Base-by-base conservation (phyloP, 768 basidiomycete species). In the Russula sp. region DNA sequence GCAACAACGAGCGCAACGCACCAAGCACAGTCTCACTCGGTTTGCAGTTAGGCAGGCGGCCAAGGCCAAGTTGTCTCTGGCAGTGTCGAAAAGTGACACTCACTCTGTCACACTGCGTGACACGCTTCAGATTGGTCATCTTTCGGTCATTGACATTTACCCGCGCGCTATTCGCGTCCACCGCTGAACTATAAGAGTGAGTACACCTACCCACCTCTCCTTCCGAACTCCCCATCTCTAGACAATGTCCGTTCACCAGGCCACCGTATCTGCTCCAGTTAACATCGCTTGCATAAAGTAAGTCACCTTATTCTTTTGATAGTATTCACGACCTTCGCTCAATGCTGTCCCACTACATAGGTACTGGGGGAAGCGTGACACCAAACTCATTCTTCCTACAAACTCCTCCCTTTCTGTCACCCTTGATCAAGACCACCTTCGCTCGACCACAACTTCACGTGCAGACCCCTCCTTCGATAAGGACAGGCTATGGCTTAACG, bases 311-410 rank as follows among this genome's bases (percentile, higher is more conserved):
- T 24, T 57, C 24, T 50, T 22, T 52, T 69, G 22, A n/a, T n/a
- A 10, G 16, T 40, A 14, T 57, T 4, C 14, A 50, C 20, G 10
- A 42, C 14, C 46, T 55, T 34, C 18, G 22, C 63, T 61, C 30
- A 26, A 18, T 26, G 4, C n/a, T 26, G 24, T 49, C 22, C 63
- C 32, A n/a, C 61, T 64, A 72, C 54, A 2, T 18, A 95, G 91
- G 75, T 98, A 98, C 81, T 99, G 97, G 97, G 97, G 97, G 68
- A 99, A 99, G 77, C 90, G 97, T 66, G 90, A 98, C 76, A 95
- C 93, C 4, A 84, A 87, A 70, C 85, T 98, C 67, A 98, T 98
- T 74, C 80, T 99, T 62, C 97, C 97, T 50, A 98, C 94, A 67
- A 99, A 99, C 78, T 93, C 94, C 0, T 98, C 96, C 11, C 84